Base-by-base conservation (phyloP, 2,329 filamentous ascomycete genomes). In the Clonostachys solani region DNA sequence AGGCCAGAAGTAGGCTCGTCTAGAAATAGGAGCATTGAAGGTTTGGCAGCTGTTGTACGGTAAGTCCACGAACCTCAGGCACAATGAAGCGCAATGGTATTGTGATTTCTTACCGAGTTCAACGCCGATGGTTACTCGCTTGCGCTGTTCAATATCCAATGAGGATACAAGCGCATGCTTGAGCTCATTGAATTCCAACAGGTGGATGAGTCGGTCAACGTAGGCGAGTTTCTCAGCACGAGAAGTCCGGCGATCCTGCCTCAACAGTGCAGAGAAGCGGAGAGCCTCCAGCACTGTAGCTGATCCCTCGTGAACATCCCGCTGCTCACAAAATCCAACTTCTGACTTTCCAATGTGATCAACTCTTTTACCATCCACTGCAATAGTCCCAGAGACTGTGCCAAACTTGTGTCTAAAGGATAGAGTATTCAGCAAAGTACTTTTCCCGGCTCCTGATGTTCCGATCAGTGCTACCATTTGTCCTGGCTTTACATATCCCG, bases 391-490 rank as follows among this genome's bases (percentile, higher is more conserved):
- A 12, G 74, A 75, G 29, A 92, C 82, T 17, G 88, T 82, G 60
- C 88, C 89, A 72, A 89, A 75, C 15, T 72, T 83, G 60, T 90
- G 84, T 4, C 89, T 80, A 57, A 91, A 87, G 0, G 87, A 83
- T 1, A 81, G 61, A 0, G 86, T 89, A 63, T 94, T 91, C n/a
- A 95, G 73, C 0, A 95, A 70, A 0, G 89, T 94, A 0, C 88
- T 92, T 67, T 95, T 95, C 12, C 89, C 90, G 9, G 90, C 89
- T 40, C 87, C 88, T 5, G 82, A 89, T 2, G 86, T 86, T 46
- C 90, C 90, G 74, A 94, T 89, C 2, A 95, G 71, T 1, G 89
- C 89, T 41, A 89, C 83, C 78, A 95, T 84, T 17, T 86, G 67
- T 16, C 89, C 89, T 2, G 89, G 89, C 58, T 90, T 91, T 2